Conservation (phyloP, 108 stramenopile genomes). For the Cylindrotheca closterium region DNA sequence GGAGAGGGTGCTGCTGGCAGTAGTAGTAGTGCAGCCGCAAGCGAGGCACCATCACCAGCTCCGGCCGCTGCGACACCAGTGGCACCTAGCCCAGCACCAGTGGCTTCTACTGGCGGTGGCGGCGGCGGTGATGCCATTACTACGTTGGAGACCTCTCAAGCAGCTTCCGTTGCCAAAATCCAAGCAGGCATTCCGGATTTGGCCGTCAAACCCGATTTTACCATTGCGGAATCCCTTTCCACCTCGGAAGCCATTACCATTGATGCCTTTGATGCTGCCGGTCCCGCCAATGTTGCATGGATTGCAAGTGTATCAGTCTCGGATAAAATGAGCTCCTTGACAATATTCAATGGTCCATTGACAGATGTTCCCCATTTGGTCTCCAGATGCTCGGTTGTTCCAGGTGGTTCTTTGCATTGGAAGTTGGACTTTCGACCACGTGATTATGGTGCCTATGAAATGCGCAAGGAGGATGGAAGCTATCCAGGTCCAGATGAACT, state of each 20-base stretch:
- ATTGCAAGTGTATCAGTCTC: conserved; percentile 46
- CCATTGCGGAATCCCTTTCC: conserved; percentile 36
- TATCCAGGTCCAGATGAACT: conserved; percentile 79
- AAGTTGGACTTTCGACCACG: conserved; percentile 75
- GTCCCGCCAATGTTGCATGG: conserved; percentile 81
- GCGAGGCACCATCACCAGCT: neutral
- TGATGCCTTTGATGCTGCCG: conserved; percentile 72
- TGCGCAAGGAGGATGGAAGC: conserved; percentile 51
- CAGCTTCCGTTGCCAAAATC: conserved; percentile 44
- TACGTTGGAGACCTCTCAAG: conserved; percentile 48
- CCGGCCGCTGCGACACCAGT: neutral
- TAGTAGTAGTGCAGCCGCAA: neutral
- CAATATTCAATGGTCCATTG: conserved; percentile 80
- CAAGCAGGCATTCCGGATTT: conserved; percentile 58
- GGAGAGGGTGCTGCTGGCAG: neutral
- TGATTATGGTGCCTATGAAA: conserved; percentile 74
- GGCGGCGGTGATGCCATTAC: conserved; percentile 42
- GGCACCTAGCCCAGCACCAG: neutral
- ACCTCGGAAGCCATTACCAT: conserved; percentile 34
- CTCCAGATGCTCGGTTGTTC: conserved; percentile 41
- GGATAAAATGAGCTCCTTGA: conserved; percentile 47
- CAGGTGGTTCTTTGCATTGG: conserved; percentile 31
- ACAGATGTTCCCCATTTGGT: conserved; percentile 77
- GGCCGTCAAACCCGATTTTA: conserved; percentile 58
- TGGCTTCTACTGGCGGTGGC: neutral